phyloP scores from a whole-genome alignment of 108 stramenopile genomes.

The Nitzschia inconspicua region DNA sequence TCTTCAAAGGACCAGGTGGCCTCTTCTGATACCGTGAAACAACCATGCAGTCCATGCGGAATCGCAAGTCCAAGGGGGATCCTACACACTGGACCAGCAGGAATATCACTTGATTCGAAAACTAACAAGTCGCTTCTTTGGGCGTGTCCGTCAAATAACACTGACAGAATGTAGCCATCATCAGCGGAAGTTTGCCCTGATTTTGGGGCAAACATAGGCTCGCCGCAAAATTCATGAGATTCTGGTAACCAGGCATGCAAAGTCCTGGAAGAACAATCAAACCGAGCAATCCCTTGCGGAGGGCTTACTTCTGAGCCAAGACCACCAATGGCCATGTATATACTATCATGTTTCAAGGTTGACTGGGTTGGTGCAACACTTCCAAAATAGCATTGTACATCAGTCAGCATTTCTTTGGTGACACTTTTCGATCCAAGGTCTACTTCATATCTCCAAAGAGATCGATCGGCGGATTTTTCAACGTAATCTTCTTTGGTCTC shows the following conservation, averaged over 20 bases:
- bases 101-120: constrained; percentile 51
- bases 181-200: constrained; percentile 32
- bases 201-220: constrained; percentile 79
- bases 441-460: constrained; percentile 69
- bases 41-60: constrained; percentile 81
- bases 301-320: constrained; percentile 55
- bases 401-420: constrained; percentile 48
- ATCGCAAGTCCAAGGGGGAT: constrained; percentile 71
- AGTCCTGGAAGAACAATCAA: constrained; percentile 43
- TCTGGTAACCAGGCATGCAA: constrained; percentile 72
- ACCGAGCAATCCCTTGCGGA: constrained; percentile 77
- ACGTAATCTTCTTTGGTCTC: constrained; percentile 50
- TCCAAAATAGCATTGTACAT: constrained; percentile 76
- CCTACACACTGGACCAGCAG: constrained; percentile 57
- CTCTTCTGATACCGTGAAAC: constrained; percentile 62
- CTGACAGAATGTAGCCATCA: constrained; percentile 70
- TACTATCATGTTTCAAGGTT: constrained; percentile 51
- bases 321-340: constrained; percentile 71
- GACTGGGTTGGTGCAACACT: constrained; percentile 57
- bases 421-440: constrained; percentile 42
- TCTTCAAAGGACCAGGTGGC: constrained; percentile 71
- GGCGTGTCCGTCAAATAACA: constrained; percentile 57
- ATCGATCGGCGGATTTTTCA: constrained; percentile 43
- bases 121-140: constrained; percentile 65
- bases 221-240: constrained; percentile 76